Base-by-base conservation (phyloP, 75 land plant species). In the Selaginella moellendorffii region DNA sequence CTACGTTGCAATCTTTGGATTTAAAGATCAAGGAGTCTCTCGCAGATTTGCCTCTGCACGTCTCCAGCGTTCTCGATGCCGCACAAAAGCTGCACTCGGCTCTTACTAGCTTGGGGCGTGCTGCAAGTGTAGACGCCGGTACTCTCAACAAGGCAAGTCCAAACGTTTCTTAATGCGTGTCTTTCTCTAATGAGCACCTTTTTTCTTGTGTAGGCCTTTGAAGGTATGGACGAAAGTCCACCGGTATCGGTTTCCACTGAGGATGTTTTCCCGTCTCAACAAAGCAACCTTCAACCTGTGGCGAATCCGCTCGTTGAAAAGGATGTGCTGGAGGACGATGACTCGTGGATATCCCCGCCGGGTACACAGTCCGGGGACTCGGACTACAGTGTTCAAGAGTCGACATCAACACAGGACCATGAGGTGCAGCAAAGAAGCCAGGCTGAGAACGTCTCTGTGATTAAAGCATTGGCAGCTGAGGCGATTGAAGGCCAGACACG, bases 321-420 rank as follows among this genome's bases (percentile, higher is more conserved):
- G n/a, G n/a, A n/a, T n/a, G n/a, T n/a, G n/a, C n/a, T n/a, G n/a
- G 84, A 74, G 66, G 80, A 80, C 59, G 80, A 78, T 54, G 81
- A 79, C 12, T 67, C 67, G 28, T 90, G 99, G 99, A 78, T 95
- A 28, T 90, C 99, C 51, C 99, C 99, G 28, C 99, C 97, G 10
- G 77, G 10, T 5, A 36, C 46, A 36, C 46, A 36, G n/a, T 36
- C 14, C 46, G 5, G 46, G 5, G 46, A 36, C 5, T 36, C 46
- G 5, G 5, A 5, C 46, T 5, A 36, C 5, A 36, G 46, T 14
- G 46, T 36, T 36, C 10, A 36, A 36, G 46, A 36, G 14, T 36
- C n/a, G n/a, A n/a, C n/a, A n/a, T n/a, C n/a, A n/a, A n/a, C n/a
- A n/a, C n/a, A n/a, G n/a, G n/a, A n/a, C n/a, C n/a, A n/a, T n/a